Base-by-base conservation (phyloP, 2,329 filamentous ascomycete genomes). In the Penicillium italicum region DNA sequence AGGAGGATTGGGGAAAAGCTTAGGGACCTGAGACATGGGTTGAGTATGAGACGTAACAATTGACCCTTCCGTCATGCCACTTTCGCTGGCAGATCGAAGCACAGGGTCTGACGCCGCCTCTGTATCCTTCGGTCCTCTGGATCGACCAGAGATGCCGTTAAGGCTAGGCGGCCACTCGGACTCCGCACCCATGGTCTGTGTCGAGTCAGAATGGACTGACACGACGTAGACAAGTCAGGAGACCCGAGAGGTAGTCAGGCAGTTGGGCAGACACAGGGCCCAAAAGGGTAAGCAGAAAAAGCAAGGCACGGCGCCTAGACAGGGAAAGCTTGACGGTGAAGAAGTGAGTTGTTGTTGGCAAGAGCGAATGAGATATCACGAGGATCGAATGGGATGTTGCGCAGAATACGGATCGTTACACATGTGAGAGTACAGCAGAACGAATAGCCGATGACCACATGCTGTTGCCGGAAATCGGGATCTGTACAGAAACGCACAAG, bases 361-460 rank as follows among this genome's bases (percentile, higher is more conserved):
- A 50, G 49, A 56, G 50, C 58, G 58, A 63, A 62, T 63, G 55
- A 60, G 57, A 55, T 55, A 56, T 60, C 48, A 62, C 46, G 44
- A 50, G 48, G 46, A 44, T 55, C 36, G 56, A 48, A 56, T 49
- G 53, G 50, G 56, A 61, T 62, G 67, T 69, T 59, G 62, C 59
- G 68, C 66, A 69, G 59, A 67, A 63, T 58, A 69, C 58, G 52
- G 53, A 38, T 60, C 55, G 67, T 72, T 73, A 74, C 70, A 70
- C 69, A 60, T 62, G 59, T 56, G 61, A 68, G 44, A 56, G 48
- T 64, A 56, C 60, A 60, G 60, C 52, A 58, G 59, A 62, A 63
- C 68, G 65, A 72, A 71, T 70, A 65, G 61, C 63, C 64, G 64
- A 66, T 60, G 58, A 65, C 66, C 70, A 72, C 70, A 72, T 72